Conservation (phyloP, 2,329 filamentous ascomycete species). For the Zymoseptoria tritici region DNA sequence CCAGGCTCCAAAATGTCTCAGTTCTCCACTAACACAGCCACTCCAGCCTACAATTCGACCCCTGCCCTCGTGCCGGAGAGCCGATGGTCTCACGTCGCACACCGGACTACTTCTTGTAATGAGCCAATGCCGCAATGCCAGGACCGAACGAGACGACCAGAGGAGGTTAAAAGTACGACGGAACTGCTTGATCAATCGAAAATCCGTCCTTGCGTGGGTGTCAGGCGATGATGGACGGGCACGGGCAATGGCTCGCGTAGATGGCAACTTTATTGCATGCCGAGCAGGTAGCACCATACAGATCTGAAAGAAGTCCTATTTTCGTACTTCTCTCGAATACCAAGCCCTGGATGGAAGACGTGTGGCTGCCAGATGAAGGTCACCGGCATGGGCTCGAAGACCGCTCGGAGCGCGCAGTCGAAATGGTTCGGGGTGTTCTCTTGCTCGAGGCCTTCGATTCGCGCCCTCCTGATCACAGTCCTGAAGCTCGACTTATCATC, state of each 20-base stretch:
- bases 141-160: neutral
- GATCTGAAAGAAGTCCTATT: neutral
- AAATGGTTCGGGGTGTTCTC: neutral
- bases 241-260: neutral
- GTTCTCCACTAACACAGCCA: neutral
- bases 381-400: neutral
- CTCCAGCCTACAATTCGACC: slow-evolving; percentile 92
- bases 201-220: neutral
- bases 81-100: slow-evolving; percentile 95
- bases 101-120: slow-evolving; percentile 96
- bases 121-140: slow-evolving; percentile 1
- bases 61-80: slow-evolving; percentile 92
- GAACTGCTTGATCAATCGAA: neutral
- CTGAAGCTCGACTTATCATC: neutral
- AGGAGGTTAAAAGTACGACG: neutral
- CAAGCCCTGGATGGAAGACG: neutral
- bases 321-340: neutral
- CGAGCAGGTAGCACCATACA: neutral
- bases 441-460: neutral
- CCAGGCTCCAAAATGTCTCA: neutral
- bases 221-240: slow-evolving; percentile 3
- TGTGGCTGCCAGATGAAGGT: neutral
- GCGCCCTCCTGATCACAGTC: neutral
- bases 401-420: neutral
- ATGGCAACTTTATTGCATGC: neutral